phyloP scores from a whole-genome alignment of 202 grass and related monocot species.

The Thinopyrum obtusiflorum region DNA sequence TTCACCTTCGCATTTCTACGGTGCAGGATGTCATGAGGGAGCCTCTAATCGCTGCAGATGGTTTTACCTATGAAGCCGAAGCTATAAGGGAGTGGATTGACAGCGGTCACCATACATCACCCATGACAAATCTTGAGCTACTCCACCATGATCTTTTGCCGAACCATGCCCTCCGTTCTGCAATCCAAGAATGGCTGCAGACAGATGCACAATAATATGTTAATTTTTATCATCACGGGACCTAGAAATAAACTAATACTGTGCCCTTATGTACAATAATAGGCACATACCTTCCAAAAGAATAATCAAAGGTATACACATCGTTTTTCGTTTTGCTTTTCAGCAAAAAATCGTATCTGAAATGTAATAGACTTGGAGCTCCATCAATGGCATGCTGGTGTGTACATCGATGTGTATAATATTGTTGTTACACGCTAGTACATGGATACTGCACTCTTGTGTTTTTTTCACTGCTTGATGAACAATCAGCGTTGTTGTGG shows the following conservation, averaged over 20 bases:
- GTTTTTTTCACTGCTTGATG: not conserved
- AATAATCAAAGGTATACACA: not conserved
- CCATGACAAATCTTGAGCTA: slow-evolving; percentile 63
- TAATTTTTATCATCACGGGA: slow-evolving; percentile 6
- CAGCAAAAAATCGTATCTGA: not conserved
- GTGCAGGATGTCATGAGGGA: slow-evolving; percentile 70
- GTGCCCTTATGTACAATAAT: not conserved
- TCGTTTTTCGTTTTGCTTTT: not conserved
- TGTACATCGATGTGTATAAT: not conserved
- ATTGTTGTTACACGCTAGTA: not conserved
- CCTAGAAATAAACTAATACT: not conserved
- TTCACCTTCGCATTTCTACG: slow-evolving; percentile 6
- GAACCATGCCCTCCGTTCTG: slow-evolving; percentile 59
- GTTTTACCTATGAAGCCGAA: slow-evolving; percentile 71
- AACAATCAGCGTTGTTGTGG: not conserved
- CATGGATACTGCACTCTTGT: not conserved
- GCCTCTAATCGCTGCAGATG: slow-evolving; percentile 68
- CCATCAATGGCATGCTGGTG: not conserved
- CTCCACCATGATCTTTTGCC: slow-evolving; percentile 52
- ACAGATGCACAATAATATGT: slow-evolving; percentile 28
- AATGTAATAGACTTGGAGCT: slow-evolving; percentile 14
- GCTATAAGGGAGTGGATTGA: slow-evolving; percentile 66
- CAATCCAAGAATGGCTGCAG: slow-evolving; percentile 63
- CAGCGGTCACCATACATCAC: slow-evolving; percentile 45
- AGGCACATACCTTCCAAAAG: not conserved